Base-by-base conservation (phyloP, 768 basidiomycete genomes). In the Russula compacta region DNA sequence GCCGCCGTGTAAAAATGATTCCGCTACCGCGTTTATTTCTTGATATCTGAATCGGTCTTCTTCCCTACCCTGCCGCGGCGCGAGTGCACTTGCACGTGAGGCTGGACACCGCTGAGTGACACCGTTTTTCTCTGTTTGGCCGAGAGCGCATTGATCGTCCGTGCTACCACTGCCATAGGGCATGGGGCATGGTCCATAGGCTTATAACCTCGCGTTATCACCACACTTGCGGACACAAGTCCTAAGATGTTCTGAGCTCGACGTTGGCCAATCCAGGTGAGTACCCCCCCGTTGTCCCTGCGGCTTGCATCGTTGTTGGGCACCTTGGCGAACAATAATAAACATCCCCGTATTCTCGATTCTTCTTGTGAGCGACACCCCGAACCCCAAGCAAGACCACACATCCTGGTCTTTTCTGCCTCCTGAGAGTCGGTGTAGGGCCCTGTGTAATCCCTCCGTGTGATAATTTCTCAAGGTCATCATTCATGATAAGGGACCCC, bases 41-140 rank as follows among this genome's bases (percentile, higher is more conserved):
- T 63, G 61, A 63, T 63, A 63, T 63, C 61, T 63, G 61, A 63
- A 58, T 58, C 46, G 52, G 56, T 63, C 52, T 58, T 63, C 61
- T 53, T 49, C 52, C 54, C 12, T 38, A 57, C 52, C 49, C 33
- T 46, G n/a, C 49, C n/a, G 7, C 43, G 35, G 32, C 43, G 39
- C 44, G 38, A 29, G 52, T 47, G 39, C 47, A 12, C 32, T 12
- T 40, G 46, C 57, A 38, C 44, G 40, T 58, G 56, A 63, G 52
- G 56, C 11, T 49, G 38, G 51, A 63, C 57, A 49, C 56, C 61
- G 61, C 46, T 63, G 61, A 63, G 61, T 63, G 57, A 43, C 56
- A 53, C 47, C 39, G 32, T 61, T 63, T 35, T 53, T 58, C 47
- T 56, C 38, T 33, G 21, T 49, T 58, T 58, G 11, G 38, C 61